Evolutionary conservation across 169 alveolate genomes (phyloP), one percentile per base, ranked within the genome.

Genomic region (Plasmodium yoelii): DNA sequence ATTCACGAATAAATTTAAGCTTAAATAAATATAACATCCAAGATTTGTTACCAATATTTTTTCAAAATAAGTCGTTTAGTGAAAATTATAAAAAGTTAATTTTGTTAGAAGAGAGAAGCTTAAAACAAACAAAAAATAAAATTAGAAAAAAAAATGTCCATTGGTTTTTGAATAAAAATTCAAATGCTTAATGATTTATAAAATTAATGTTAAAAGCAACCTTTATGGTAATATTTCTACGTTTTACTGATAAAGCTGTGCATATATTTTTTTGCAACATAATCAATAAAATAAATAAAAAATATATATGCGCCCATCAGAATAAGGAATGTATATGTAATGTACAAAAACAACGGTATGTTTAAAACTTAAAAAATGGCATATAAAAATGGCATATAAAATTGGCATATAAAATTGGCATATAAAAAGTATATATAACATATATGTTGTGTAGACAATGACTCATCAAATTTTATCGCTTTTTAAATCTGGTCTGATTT

Each of bases 31-130:
- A 75, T 39, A 75, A 75, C 34, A 75, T 75, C 46, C 88, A 75
- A 63, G 64, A 75, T 47, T 61, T 75, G 44, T 26, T 75, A 6
- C 88, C 88, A 5, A 1, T 75, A 8, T 75, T 75, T 75, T 75
- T 75, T 61, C 39, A 75, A 75, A 75, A 75, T 63, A 75, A 75
- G 34, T 12, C 42, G 42, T 75, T 75, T 56, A 75, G 67, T 75
- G 75, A 75, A 67, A 75, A 60, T 75, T 75, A 75, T 63, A 75
- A 75, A 63, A 75, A 75, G 18, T 34, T 75, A 67, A 24, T 75
- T 63, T 22, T 75, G 51, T 44, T 61, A 12, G 88, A 75, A 63
- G 88, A 75, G 44, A 75, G 63, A 75, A 47, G 88, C 28, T 75
- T 75, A 46, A 75, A 75, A 63, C 63, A 75, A 44, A 67, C 64